phyloP scores from a whole-genome alignment of 164 flowering plant genomes.

The Berberis thunbergii region DNA sequence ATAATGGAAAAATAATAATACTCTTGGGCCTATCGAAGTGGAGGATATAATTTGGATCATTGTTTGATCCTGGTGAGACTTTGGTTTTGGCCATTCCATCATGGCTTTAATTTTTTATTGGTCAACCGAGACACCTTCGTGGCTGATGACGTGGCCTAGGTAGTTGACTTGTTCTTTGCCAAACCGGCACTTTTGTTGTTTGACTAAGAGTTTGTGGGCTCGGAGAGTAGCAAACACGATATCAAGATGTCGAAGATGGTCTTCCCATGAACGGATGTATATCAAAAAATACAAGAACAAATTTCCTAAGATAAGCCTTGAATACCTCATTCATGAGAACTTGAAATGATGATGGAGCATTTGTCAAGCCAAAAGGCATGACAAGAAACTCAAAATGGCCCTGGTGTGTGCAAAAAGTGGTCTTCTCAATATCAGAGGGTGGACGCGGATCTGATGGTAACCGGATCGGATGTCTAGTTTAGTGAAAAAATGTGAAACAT shows the following conservation, averaged over 20 bases:
- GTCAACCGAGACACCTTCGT: background rate
- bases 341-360: too few relatives aligned
- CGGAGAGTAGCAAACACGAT: background rate
- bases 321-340: background rate
- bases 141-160: background rate
- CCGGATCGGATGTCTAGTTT: background rate
- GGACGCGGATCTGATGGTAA: background rate
- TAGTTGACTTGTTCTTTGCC: background rate
- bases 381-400: background rate
- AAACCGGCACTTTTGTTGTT: background rate
- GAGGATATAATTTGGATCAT: constrained; percentile 6
- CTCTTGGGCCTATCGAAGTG: constrained; percentile 1
- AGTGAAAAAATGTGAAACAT: background rate
- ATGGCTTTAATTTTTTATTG: background rate
- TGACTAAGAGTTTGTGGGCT: background rate
- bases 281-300: background rate
- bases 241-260: background rate
- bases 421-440: background rate
- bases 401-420: background rate
- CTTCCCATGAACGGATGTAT: background rate
- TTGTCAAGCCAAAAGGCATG: too few relatives aligned
- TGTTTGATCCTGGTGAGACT: background rate
- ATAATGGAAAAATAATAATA: background rate
- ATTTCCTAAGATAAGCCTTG: background rate
- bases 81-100: background rate